Conservation (phyloP, 2,329 filamentous ascomycete genomes). For the Diplodia seriata region DNA sequence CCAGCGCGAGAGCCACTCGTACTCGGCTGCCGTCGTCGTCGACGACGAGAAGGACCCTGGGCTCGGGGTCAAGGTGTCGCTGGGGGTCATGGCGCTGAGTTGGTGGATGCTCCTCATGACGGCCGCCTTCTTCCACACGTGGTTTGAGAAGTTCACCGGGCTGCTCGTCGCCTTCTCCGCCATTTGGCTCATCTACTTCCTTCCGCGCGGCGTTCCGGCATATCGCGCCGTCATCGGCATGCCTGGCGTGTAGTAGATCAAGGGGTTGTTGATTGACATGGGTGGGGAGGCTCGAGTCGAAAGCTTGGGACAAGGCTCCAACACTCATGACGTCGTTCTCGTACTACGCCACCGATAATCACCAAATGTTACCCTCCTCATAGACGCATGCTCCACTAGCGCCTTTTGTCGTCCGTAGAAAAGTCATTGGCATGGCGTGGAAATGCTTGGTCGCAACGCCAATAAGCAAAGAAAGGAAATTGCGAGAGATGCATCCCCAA, state of each 20-base stretch:
- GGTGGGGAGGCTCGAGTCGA: constrained; percentile 7
- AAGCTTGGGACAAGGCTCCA: constrained; percentile 23
- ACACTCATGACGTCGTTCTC: constrained; percentile 23
- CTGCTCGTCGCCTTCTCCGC: constrained; percentile 56
- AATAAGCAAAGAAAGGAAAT: constrained; percentile 7
- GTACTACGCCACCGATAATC: constrained; percentile 15
- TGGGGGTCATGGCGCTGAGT: constrained; percentile 71
- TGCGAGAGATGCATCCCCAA: constrained; percentile 13
- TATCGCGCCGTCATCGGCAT: constrained; percentile 54
- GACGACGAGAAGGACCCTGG: constrained; percentile 48
- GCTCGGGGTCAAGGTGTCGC: constrained; percentile 61
- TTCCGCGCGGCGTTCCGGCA: constrained; percentile 53
- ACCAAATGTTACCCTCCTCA: not conserved
- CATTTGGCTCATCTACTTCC: constrained; percentile 56
- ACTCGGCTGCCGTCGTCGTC: constrained; percentile 11
- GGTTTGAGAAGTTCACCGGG: constrained; percentile 83
- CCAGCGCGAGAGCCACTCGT: constrained; percentile 40
- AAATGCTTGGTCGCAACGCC: not conserved
- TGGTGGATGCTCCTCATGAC: constrained; percentile 99
- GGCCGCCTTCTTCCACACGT: constrained; percentile 97
- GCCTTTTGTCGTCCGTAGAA: not conserved
- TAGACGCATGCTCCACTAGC: constrained; percentile 25
- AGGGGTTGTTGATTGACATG: not conserved
- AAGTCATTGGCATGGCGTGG: constrained; percentile 16
- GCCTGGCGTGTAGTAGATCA: constrained; percentile 51